Conservation (phyloP, 1,284 basidiomycete species). For the Pholiota adiposa region DNA sequence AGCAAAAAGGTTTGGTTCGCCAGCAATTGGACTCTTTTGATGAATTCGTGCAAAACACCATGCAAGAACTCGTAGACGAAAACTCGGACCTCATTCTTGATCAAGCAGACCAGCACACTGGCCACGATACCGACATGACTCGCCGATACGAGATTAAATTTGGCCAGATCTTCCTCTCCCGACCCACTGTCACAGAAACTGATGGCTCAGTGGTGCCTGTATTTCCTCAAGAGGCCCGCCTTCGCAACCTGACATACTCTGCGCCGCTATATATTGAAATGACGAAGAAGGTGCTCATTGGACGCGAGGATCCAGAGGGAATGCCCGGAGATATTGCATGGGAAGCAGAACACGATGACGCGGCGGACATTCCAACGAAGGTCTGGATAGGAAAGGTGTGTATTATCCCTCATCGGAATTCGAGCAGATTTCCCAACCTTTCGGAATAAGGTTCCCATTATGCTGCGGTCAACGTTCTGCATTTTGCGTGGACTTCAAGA, state of each 20-base stretch:
- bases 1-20: slow-evolving; percentile 95
- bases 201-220: slow-evolving; percentile 94
- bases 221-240: slow-evolving; percentile 96
- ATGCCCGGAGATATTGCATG: slow-evolving; percentile 83
- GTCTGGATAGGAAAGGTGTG: slow-evolving; percentile 95
- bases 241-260: slow-evolving; percentile 95
- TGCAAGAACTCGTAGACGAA: slow-evolving; percentile 99
- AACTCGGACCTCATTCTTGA: slow-evolving; percentile 93
- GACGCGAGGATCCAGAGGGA: slow-evolving; percentile 83
- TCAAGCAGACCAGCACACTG: slow-evolving; percentile 95
- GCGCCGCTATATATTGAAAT: slow-evolving; percentile 97
- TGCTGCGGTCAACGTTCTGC: slow-evolving; percentile 96
- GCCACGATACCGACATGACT: slow-evolving; percentile 78
- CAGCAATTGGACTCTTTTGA: slow-evolving; percentile 99
- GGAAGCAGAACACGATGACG: slow-evolving; percentile 77
- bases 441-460: slow-evolving; percentile 85
- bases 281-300: slow-evolving; percentile 83
- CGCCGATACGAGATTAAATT: slow-evolving; percentile 97
- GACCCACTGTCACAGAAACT: slow-evolving; percentile 93
- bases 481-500: slow-evolving; percentile 84
- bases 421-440: slow-evolving; percentile 16
- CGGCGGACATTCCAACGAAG: slow-evolving; percentile 69
- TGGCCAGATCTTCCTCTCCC: slow-evolving; percentile 96
- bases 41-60: slow-evolving; percentile 99
- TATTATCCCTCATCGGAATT: slow-evolving; percentile 16